Base-by-base conservation (phyloP, 2,329 filamentous ascomycete species). In the Pseudodiploospora longispora region DNA sequence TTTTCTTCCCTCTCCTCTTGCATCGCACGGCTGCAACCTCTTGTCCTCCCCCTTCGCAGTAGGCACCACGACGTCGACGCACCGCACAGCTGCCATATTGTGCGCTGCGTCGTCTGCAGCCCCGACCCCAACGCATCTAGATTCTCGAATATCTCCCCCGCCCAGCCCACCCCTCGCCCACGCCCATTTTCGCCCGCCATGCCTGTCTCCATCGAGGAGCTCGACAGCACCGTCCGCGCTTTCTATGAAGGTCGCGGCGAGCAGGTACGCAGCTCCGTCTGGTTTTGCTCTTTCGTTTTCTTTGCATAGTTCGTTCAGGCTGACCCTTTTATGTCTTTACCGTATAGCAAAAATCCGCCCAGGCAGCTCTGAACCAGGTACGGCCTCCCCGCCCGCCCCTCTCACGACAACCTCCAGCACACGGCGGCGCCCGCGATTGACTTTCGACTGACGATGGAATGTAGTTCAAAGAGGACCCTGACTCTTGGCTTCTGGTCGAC, bases 181-280 rank as follows among this genome's bases (percentile, higher is more conserved):
- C 50, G 48, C 51, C 50, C 44, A 19, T 31, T 27, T 58, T 57
- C 56, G 50, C 52, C 44, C 56, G 71, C 64, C 66, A 83, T 83
- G 80, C 73, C 80, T 65, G 72, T 79, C 64, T 74, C 85, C 60
- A 91, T 98, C 69, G 82, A 85, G 68, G 93, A 98, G 81, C 82
- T 98, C 74, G 93, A 98, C 80, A 83, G 77, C 68, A 93, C 89
- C 55, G 91, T 97, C 76, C 90, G 87, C 66, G 82, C 87, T 73
- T 97, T 98, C 71, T 98, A 95, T 63, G 91, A 97, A 72, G 90
- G 90, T 65, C 86, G 91, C 67, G 93, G 93, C 59, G 88, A 96
- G 50, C 80, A 89, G 75, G 89, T 95, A 75, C 59, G 83, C 70
- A 50, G 43, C 19, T 19, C 19, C 19, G 19, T 19, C 19, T 19